Percentiles rank a stretch among this genome's conserved stretches.
Evolutionary conservation across 441 rosid genomes (phyloP).

Genomic region (Syzygium malaccense): DNA sequence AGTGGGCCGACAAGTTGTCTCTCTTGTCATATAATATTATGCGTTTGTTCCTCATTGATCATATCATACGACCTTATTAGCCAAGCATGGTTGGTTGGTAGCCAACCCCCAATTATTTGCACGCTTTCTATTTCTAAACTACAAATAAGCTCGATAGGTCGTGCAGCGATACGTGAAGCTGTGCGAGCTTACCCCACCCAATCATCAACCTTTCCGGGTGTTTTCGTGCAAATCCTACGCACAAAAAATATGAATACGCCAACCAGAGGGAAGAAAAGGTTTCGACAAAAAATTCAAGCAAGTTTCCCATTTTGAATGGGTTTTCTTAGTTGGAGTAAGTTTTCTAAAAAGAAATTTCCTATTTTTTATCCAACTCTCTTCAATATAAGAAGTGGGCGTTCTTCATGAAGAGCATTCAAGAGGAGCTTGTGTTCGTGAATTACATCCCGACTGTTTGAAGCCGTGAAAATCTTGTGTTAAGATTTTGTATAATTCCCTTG

Average conservation of each 20-base stretch:
- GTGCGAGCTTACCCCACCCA: not conserved
- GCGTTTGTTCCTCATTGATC: not conserved
- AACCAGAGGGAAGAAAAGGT: not conserved
- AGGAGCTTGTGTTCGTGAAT: not conserved
- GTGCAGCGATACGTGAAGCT: not conserved
- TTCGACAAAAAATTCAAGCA: not conserved
- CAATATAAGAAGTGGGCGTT: not conserved
- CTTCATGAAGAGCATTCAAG: not conserved
- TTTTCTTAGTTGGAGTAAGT: not conserved
- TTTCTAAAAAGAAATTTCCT: not conserved
- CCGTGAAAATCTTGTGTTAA: rapidly evolving
- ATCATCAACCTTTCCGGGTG: not conserved
- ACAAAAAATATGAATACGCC: not conserved
- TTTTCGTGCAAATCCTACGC: not conserved
- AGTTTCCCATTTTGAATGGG: not conserved
- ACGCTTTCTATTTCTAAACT: not conserved
- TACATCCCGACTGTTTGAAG: no score
- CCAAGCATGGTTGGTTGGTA: not conserved
- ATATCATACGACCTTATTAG: not conserved
- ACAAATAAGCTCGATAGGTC: not conserved
- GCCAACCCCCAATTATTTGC: not conserved
- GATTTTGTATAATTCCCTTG: not conserved
- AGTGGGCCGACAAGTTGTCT: no score
- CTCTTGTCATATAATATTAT: no score
- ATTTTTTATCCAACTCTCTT: not conserved